A percentile compares a stretch with the other conserved stretches of the same genome.
phyloP scores from a whole-genome alignment of 345 rosid genomes.

The Murraya koenigii region DNA sequence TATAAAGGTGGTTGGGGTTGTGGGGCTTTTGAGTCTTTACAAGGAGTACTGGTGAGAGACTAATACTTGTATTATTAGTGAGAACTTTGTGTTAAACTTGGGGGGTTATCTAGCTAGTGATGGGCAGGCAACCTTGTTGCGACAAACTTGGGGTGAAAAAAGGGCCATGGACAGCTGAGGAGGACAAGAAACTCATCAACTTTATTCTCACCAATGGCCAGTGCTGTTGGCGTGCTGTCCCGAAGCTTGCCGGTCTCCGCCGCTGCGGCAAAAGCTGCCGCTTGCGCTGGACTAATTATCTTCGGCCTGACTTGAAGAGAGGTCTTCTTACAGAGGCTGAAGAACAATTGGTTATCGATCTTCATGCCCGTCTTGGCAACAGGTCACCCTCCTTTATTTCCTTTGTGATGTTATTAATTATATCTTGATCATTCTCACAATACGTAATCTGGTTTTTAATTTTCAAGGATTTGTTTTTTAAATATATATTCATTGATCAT shows the following conservation, averaged over 20 bases:
- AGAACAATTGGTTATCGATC: conserved; percentile 74
- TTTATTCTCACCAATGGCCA: conserved; percentile 75
- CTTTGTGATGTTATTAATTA: background rate
- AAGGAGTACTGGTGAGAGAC: conserved; percentile 28
- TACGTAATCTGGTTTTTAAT: background rate
- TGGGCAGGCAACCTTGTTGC: conserved; percentile 82
- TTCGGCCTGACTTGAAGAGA: conserved; percentile 86
- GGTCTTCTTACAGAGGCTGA: conserved; percentile 73
- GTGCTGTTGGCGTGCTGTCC: conserved; percentile 85
- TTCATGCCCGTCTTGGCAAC: conserved; percentile 75
- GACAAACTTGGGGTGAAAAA: conserved; percentile 81
- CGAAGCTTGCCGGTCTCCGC: conserved; percentile 79
- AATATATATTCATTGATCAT: background rate
- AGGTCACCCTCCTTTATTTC: conserved; percentile 30
- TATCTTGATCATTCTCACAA: background rate
- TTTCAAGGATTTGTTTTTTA: background rate
- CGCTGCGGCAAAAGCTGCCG: conserved; percentile 92
- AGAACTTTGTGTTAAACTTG: background rate
- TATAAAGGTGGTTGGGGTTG: conserved; percentile 47
- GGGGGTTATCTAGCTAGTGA: conserved; percentile 7
- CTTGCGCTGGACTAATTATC: conserved; percentile 87
- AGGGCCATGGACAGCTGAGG: conserved; percentile 89
- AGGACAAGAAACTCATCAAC: conserved; percentile 73
- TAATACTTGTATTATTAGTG: background rate
- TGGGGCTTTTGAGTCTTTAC: conserved; percentile 44